These are phyloP conservation scores for Syzygium oleosum DNA, from an alignment of 345 rosid genomes.

Conservation along the genomic window DNA sequence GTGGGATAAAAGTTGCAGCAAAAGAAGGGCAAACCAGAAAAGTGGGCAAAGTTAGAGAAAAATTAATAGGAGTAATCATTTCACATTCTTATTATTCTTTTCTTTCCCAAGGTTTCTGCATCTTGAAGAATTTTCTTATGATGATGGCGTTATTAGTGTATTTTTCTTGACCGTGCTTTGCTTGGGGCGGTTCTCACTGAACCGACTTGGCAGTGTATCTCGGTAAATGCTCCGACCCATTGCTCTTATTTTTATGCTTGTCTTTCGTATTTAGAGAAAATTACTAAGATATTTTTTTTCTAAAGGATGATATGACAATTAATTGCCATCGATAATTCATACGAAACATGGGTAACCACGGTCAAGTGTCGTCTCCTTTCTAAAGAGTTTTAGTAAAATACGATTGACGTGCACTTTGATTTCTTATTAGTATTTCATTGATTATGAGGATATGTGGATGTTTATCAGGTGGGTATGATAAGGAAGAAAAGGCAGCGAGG, in stretches of 20 bases:
- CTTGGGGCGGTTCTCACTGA: slow-evolving; percentile 8
- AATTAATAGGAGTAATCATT: neutral
- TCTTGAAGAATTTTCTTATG: neutral
- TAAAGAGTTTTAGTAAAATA: neutral
- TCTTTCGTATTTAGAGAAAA: neutral
- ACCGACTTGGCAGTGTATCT: slow-evolving; percentile 61
- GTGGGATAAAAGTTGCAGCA: slow-evolving; percentile 89
- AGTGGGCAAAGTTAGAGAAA: slow-evolving; percentile 57
- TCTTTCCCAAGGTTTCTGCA: neutral
- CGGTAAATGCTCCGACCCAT: slow-evolving; percentile 41
- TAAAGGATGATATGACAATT: neutral
- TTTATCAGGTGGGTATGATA: slow-evolving; percentile 74
- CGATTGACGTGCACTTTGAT: neutral
- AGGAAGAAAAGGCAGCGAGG: slow-evolving; percentile 80
- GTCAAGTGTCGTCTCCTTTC: neutral
- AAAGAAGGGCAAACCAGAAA: slow-evolving; percentile 88
- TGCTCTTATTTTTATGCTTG: neutral
- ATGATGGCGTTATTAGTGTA: neutral
- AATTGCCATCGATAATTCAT: neutral
- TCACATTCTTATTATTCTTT: neutral
- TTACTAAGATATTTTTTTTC: neutral
- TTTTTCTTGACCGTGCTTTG: slow-evolving; percentile 4
- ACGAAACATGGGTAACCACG: neutral
- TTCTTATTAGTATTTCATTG: neutral
- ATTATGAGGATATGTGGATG: neutral